These are phyloP conservation scores for Colletotrichum sp. DNA, from an alignment of 2,329 filamentous ascomycete genomes.

Conservation along the genomic window DNA sequence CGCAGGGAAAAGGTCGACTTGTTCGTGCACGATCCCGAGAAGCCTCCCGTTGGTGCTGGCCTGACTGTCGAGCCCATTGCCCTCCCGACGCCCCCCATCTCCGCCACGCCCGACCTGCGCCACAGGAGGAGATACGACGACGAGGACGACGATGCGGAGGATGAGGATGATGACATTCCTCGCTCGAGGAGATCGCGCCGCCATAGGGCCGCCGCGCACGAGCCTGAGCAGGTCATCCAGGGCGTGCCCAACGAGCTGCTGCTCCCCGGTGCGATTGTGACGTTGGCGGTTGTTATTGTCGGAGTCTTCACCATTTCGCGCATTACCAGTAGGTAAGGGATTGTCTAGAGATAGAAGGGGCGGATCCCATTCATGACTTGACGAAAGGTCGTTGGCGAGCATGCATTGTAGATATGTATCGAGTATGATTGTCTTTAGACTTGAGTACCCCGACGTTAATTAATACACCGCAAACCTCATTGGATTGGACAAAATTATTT, in stretches of 20 bases:
- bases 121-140: conserved; percentile 56
- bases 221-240: conserved; percentile 80
- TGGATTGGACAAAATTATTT: not conserved
- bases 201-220: conserved; percentile 37
- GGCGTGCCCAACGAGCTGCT: conserved; percentile 95
- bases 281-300: conserved; percentile 91
- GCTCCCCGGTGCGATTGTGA: conserved; percentile 91
- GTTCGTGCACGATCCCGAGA: conserved; percentile 92
- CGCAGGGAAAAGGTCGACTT: conserved; percentile 93
- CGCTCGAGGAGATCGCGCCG: conserved; percentile 50
- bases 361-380: conserved; percentile 35
- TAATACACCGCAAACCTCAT: conserved; percentile 18
- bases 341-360: conserved; percentile 15
- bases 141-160: conserved; percentile 63
- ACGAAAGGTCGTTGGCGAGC: conserved; percentile 32
- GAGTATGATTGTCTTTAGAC: conserved; percentile 24
- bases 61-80: conserved; percentile 48
- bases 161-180: conserved; percentile 59
- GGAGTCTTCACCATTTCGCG: conserved; percentile 90
- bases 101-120: conserved; percentile 50
- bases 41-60: conserved; percentile 76
- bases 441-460: conserved; percentile 21
- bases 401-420: conserved; percentile 36
- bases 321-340: conserved; percentile 56
- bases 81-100: conserved; percentile 52